Evolutionary conservation across 2,329 filamentous ascomycete genomes (phyloP), one percentile per base, ranked within the genome.

Genomic region (Plectosphaerella plurivora): DNA sequence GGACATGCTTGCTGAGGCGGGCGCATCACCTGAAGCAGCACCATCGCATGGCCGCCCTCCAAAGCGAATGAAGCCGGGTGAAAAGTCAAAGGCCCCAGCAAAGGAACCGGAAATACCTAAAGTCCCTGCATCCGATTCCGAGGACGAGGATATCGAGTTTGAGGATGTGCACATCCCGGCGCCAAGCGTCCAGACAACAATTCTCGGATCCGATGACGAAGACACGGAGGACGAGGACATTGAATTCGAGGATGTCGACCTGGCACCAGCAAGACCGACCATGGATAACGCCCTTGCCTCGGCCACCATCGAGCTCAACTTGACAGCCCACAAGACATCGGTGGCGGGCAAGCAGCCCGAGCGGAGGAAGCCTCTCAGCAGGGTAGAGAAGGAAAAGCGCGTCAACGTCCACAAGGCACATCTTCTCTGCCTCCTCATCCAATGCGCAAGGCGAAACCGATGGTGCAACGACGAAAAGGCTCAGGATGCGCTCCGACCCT

Each of bases 381-480:
- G 73, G 56, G 75, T 75, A 18, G 82, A 86, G 59, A 79, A 73
- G 55, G 69, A 70, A 44, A 71, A 66, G 14, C 83, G 92, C 18
- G 66, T 94, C 28, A 81, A 90, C 49, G 77, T 91, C n/a, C 94
- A 99, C 68, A 96, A 93, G 68, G 76, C 85, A 55, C 92, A 99
- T 69, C 59, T 97, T 1, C 72, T 97, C 14, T 96, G 90, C 65
- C 76, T 99, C 2, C 70, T 99, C 15, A 83, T 84, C 10, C 90
- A 97, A 67, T 79, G 86, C 15, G 81, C 88, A 58, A 76, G 83
- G 53, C 84, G 92, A 51, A 99, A 97, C 64, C 75, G 81, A 51
- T 97, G 93, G 91, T 97, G 92, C 70, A 96, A 96, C 62, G 87
- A 93, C 63, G 61, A 73, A 14, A 71, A 78, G 52, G 81, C 89